Conservation (phyloP, 2,329 filamentous ascomycete genomes). For the Penicillium brevicompactum region DNA sequence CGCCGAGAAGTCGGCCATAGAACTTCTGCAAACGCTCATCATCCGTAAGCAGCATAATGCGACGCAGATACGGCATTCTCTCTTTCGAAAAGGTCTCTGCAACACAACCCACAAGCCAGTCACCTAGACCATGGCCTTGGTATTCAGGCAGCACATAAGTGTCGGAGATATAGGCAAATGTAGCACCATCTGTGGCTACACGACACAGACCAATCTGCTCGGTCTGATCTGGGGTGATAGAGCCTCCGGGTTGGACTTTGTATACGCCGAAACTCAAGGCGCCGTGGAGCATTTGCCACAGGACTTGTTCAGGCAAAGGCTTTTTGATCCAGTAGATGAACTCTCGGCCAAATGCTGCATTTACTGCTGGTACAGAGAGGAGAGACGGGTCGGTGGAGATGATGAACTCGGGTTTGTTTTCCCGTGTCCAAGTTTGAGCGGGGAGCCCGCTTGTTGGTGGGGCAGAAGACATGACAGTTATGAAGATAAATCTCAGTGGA, state of each 20-base stretch:
- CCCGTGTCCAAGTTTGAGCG: slow-evolving; percentile 21
- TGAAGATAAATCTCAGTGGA: neutral
- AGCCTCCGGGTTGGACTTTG: slow-evolving; percentile 1
- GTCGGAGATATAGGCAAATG: slow-evolving; percentile 70
- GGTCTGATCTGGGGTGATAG: slow-evolving; percentile 14
- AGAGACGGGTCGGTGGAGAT: slow-evolving; percentile 22
- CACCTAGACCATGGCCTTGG: slow-evolving; percentile 64
- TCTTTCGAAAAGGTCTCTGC: slow-evolving; percentile 54
- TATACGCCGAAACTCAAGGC: slow-evolving; percentile 27
- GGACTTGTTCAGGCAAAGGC: slow-evolving; percentile 18
- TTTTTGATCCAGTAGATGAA: slow-evolving; percentile 20
- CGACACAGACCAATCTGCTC: slow-evolving; percentile 61
- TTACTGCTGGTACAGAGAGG: slow-evolving; percentile 21
- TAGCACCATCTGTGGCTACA: slow-evolving; percentile 69
- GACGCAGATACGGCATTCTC: slow-evolving; percentile 62
- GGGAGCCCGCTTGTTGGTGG: slow-evolving; percentile 12
- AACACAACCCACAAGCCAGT: slow-evolving; percentile 65
- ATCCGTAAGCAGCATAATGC: slow-evolving; percentile 53
- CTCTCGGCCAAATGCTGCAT: slow-evolving; percentile 17
- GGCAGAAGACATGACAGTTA: slow-evolving; percentile 15
- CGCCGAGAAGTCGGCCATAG: slow-evolving; percentile 24
- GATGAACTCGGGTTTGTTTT: slow-evolving; percentile 15
- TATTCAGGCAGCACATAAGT: slow-evolving; percentile 65
- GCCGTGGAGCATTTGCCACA: slow-evolving; percentile 23
- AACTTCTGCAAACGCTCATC: slow-evolving; percentile 20